phyloP scores from a whole-genome alignment of 768 basidiomycete species.

The Amanita rimosa region DNA sequence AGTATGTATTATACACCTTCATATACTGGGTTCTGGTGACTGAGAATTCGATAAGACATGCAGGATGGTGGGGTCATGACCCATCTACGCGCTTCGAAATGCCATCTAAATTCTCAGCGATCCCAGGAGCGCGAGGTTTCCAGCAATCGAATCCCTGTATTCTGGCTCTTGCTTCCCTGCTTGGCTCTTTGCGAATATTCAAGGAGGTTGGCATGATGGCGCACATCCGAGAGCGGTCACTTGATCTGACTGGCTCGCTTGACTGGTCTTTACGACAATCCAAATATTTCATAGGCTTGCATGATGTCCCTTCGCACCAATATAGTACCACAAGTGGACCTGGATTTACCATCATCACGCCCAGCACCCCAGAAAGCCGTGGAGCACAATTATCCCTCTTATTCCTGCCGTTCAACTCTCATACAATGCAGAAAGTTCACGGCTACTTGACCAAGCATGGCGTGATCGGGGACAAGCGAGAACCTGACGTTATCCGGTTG shows the following conservation, averaged over 20 bases:
- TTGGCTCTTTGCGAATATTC: slow-evolving; percentile 78
- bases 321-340: slow-evolving; percentile 15
- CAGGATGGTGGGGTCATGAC: slow-evolving; percentile 99
- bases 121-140: slow-evolving; percentile 87
- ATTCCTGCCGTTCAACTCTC: slow-evolving; percentile 52
- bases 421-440: slow-evolving; percentile 63
- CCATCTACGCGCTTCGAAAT: slow-evolving; percentile 81
- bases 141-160: slow-evolving; percentile 94
- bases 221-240: slow-evolving; percentile 56
- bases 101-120: slow-evolving; percentile 74
- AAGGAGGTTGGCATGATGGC: slow-evolving; percentile 67
- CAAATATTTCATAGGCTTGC: slow-evolving; percentile 46
- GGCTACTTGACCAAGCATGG: slow-evolving; percentile 51
- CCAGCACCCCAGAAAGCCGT: slow-evolving; percentile 48
- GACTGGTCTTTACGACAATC: slow-evolving; percentile 53
- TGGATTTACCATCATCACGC: slow-evolving; percentile 91
- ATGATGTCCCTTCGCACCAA: slow-evolving; percentile 18
- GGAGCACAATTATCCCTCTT: slow-evolving; percentile 86
- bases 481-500: slow-evolving; percentile 86
- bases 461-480: slow-evolving; percentile 85
- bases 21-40: slow-evolving; percentile 7
- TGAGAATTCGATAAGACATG: slow-evolving; percentile 40
- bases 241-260: slow-evolving; percentile 59
- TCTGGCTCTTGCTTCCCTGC: slow-evolving; percentile 65
- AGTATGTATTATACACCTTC: slow-evolving; percentile 34